These are phyloP conservation scores for Staphylotrichum longicolle DNA, from an alignment of 495 filamentous ascomycete genomes.

Conservation along the genomic window DNA sequence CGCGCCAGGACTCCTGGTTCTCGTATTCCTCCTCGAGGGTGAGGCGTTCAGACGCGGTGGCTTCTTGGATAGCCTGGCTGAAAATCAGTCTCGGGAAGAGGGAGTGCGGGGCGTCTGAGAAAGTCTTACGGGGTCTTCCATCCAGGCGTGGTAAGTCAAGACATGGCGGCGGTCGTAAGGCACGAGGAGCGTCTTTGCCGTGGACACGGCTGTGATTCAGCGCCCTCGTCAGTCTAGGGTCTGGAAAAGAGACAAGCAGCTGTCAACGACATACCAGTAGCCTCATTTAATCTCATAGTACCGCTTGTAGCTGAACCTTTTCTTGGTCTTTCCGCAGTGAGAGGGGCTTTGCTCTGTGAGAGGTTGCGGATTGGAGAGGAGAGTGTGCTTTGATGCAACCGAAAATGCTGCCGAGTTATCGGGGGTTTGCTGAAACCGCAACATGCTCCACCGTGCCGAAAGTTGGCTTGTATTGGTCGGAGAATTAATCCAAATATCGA, in stretches of 20 bases:
- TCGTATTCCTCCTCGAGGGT: conserved; percentile 75
- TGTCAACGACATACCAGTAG: conserved; percentile 37
- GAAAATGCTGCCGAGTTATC: neutral
- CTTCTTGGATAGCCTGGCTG: conserved; percentile 68
- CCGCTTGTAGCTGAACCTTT: neutral
- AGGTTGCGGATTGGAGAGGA: neutral
- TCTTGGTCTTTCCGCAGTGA: too few species aligned
- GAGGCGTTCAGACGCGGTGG: conserved; percentile 80
- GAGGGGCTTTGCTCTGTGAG: neutral
- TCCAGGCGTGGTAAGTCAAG: conserved; percentile 80
- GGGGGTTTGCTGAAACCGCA: conserved; percentile 11
- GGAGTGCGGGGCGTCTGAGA: neutral
- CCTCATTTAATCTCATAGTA: conserved; percentile 44
- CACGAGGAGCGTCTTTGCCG: conserved; percentile 65
- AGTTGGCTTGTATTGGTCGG: too few species aligned
- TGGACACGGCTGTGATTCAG: conserved; percentile 58
- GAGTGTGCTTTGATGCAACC: neutral
- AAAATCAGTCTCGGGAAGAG: conserved; percentile 7
- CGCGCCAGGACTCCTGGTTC: conserved; percentile 81
- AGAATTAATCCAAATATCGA: neutral
- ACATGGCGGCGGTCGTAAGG: conserved; percentile 84
- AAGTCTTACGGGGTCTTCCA: conserved; percentile 73
- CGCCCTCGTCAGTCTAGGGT: conserved; percentile 6
- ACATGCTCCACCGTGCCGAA: neutral
- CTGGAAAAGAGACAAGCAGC: neutral